phyloP scores from a whole-genome alignment of 2,329 filamentous ascomycete species.

The Coniochaeta prunicola region DNA sequence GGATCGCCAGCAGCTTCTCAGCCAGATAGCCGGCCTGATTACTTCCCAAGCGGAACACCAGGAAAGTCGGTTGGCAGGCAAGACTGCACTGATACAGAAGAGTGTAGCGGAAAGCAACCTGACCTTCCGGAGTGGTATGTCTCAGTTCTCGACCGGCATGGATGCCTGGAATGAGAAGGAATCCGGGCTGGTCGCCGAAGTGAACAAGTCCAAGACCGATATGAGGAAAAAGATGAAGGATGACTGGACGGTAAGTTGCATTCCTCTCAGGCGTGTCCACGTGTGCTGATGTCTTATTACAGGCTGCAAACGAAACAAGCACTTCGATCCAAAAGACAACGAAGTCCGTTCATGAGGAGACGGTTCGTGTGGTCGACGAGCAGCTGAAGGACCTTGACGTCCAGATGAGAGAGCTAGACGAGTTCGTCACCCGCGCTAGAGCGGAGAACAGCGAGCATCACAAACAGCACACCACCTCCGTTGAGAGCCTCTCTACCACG shows the following conservation, averaged over 20 bases:
- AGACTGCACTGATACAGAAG: conserved; percentile 54
- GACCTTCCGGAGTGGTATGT: conserved; percentile 57
- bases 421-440: conserved; percentile 78
- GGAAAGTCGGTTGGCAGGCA: conserved; percentile 60
- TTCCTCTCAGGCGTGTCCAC: conserved; percentile 28
- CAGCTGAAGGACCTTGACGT: conserved; percentile 80
- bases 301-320: conserved; percentile 71
- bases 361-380: conserved; percentile 79
- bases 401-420: conserved; percentile 87
- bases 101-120: conserved; percentile 59
- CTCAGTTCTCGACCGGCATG: conserved; percentile 64
- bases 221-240: conserved; percentile 78
- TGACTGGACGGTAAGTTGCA: conserved; percentile 70
- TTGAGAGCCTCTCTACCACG: conserved; percentile 58
- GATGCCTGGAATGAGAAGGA: conserved; percentile 67
- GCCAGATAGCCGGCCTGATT: conserved; percentile 72
- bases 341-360: conserved; percentile 83
- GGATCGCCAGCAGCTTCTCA: conserved; percentile 67
- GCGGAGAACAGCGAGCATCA: conserved; percentile 76
- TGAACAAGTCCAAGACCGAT: conserved; percentile 65
- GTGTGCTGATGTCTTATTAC: conserved; percentile 3
- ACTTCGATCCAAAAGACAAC: conserved; percentile 77
- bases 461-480: conserved; percentile 56
- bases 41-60: conserved; percentile 67
- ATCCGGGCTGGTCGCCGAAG: conserved; percentile 59